A percentile compares a stretch with the other conserved stretches of the same genome.
These are phyloP conservation scores for Suhomyces sp. DNA, from an alignment of 805 yeast genomes.

Conservation along the genomic window DNA sequence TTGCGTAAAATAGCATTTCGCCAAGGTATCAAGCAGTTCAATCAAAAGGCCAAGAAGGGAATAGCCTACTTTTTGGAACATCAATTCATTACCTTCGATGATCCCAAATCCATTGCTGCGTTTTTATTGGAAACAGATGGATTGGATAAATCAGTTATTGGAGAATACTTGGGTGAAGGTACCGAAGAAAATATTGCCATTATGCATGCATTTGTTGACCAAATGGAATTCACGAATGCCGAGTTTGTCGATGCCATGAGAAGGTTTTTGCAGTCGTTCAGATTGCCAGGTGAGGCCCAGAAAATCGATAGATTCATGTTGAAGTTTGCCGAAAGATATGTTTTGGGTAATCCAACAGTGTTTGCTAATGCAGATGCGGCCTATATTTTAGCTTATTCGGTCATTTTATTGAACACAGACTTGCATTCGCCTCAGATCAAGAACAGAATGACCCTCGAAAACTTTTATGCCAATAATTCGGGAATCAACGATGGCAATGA, in stretches of 20 bases:
- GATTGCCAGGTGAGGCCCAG: conserved; percentile 98
- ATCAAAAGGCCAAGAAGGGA: conserved; percentile 82
- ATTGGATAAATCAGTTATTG: conserved; percentile 77
- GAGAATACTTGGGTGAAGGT: conserved; percentile 92
- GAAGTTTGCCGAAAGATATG: conserved; percentile 91
- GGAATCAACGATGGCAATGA: conserved; percentile 93
- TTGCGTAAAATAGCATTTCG: conserved; percentile 77
- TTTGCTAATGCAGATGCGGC: conserved; percentile 94
- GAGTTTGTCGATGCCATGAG: conserved; percentile 86
- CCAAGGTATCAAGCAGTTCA: conserved; percentile 77
- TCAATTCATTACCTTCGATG: conserved; percentile 59
- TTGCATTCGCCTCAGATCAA: conserved; percentile 86
- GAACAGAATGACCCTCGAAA: conserved; percentile 82
- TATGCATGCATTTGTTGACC: conserved; percentile 92
- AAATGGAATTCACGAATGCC: conserved; percentile 68
- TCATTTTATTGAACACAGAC: conserved; percentile 91
- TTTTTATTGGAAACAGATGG: conserved; percentile 72
- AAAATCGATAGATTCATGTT: conserved; percentile 95
- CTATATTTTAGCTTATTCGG: conserved; percentile 87
- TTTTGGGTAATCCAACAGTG: conserved; percentile 80
- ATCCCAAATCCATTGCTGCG: conserved; percentile 68
- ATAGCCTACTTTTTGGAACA: conserved; percentile 57
- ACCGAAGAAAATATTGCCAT: conserved; percentile 70
- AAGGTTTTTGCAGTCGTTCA: conserved; percentile 76
- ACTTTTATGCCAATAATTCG: conserved; percentile 78